A percentile compares a stretch with the other conserved stretches of the same genome.
Evolutionary conservation across 176 grass and related monocot species (phyloP).

Genomic region (Carex scoparia): DNA sequence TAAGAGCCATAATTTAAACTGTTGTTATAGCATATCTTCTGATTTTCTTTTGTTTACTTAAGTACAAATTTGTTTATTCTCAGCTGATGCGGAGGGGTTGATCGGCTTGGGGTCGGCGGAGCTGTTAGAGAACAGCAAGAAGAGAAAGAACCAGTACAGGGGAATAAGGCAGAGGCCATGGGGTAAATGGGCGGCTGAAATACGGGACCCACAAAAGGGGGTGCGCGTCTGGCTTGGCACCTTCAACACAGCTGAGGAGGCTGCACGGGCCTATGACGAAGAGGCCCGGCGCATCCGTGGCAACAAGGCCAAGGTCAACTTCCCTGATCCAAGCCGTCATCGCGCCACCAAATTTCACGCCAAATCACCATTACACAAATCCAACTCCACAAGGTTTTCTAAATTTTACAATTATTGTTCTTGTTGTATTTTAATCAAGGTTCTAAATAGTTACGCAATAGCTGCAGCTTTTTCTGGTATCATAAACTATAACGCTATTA

Average conservation of each 20-base stretch:
- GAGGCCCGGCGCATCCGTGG: constrained; percentile 44
- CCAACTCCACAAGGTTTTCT: constrained; percentile 13
- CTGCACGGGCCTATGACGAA: constrained; percentile 39
- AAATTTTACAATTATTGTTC: background rate
- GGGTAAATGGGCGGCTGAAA: constrained; percentile 59
- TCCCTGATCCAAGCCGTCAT: constrained; percentile 9
- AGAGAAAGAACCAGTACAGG: constrained; percentile 50
- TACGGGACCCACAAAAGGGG: constrained; percentile 42
- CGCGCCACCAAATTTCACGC: background rate
- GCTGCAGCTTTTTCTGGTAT: too few relatives aligned
- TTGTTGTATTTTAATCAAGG: background rate
- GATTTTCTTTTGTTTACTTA: background rate
- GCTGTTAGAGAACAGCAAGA: constrained; percentile 24
- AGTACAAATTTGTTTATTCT: background rate
- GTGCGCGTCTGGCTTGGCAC: constrained; percentile 48
- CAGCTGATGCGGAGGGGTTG: constrained; percentile 16
- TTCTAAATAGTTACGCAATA: too few relatives aligned
- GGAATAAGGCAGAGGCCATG: constrained; percentile 50
- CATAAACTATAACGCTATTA: too few relatives aligned
- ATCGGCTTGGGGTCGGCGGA: constrained; percentile 14
- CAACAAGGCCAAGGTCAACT: constrained; percentile 53
- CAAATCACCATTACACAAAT: constrained; percentile 14
- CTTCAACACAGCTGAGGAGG: constrained; percentile 49
- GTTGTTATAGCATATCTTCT: background rate
- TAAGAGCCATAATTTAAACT: background rate